Conservation (phyloP, 768 basidiomycete species). For the Psilocybe sp. region DNA sequence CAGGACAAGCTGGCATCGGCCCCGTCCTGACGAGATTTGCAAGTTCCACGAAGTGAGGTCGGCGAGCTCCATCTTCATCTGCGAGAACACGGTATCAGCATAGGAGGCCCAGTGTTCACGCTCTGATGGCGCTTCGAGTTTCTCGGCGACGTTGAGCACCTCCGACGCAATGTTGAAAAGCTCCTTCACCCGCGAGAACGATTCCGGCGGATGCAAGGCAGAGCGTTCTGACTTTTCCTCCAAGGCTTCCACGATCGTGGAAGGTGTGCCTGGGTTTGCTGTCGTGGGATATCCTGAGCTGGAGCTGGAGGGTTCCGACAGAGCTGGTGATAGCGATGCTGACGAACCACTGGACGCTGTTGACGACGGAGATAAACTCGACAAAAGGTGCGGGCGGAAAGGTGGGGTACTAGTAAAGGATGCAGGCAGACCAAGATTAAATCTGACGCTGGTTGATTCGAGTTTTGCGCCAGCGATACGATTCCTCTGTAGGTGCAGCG, state of each 20-base stretch:
- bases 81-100: conserved; percentile 59
- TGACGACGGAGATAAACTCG: too few species aligned
- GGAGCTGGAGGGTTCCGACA: too few species aligned
- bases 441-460: neutral
- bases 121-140: conserved; percentile 40
- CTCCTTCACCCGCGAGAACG: conserved; percentile 56
- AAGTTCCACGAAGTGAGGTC: conserved; percentile 50
- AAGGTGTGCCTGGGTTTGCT: neutral
- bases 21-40: conserved; percentile 44
- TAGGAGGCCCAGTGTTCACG: conserved; percentile 57
- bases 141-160: conserved; percentile 59
- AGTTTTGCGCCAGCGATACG: neutral
- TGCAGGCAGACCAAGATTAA: neutral
- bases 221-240: conserved; percentile 4
- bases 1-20: conserved; percentile 53
- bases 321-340: too few species aligned
- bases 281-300: neutral
- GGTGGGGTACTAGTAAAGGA: neutral
- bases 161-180: conserved; percentile 63
- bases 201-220: conserved; percentile 13
- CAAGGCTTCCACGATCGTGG: conserved; percentile 3
- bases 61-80: conserved; percentile 62
- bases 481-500: conserved; percentile 10
- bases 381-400: too few species aligned
- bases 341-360: too few species aligned